Evolutionary conservation across 129 eudicot species (phyloP).

Genomic region (Escallonia herrerae): DNA sequence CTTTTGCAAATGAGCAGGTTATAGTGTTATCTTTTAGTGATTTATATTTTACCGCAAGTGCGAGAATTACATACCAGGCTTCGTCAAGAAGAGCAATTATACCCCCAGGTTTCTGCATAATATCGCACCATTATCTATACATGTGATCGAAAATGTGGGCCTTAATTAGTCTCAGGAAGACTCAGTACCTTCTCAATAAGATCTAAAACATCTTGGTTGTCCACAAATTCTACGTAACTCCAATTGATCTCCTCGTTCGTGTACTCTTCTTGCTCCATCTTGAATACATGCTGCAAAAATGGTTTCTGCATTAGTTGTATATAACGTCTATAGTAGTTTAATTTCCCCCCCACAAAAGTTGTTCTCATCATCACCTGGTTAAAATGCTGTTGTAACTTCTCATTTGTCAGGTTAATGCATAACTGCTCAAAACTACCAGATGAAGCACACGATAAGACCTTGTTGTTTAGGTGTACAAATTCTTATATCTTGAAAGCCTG

Average conservation of each 20-base stretch:
- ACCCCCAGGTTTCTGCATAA: constrained; percentile 97
- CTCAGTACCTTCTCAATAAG: constrained; percentile 77
- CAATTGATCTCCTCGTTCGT: constrained; percentile 93
- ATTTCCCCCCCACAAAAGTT: neutral
- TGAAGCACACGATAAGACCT: constrained; percentile 16
- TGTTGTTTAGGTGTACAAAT: constrained; percentile 13
- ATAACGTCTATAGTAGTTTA: neutral
- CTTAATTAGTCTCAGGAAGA: constrained; percentile 11
- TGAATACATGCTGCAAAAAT: constrained; percentile 82
- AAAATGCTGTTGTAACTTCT: constrained; percentile 98
- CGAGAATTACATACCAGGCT: constrained; percentile 67
- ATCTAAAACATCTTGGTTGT: constrained; percentile 97
- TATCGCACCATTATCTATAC: constrained; percentile 9
- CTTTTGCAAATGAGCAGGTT: neutral
- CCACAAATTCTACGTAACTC: constrained; percentile 98
- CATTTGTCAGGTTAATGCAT: constrained; percentile 92
- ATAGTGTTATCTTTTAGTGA: neutral
- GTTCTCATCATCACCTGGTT: constrained; percentile 63
- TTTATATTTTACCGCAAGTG: constrained; percentile 8
- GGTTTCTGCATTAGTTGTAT: neutral
- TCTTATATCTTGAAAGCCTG: neutral
- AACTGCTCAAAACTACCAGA: constrained; percentile 88
- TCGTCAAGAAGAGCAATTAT: constrained; percentile 98
- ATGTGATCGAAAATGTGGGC: constrained; percentile 1
- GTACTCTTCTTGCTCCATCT: constrained; percentile 99